Evolutionary conservation across 1,284 basidiomycete species (phyloP), one percentile per base, ranked within the genome.

Genomic region (Paramarasmius palmivorus): DNA sequence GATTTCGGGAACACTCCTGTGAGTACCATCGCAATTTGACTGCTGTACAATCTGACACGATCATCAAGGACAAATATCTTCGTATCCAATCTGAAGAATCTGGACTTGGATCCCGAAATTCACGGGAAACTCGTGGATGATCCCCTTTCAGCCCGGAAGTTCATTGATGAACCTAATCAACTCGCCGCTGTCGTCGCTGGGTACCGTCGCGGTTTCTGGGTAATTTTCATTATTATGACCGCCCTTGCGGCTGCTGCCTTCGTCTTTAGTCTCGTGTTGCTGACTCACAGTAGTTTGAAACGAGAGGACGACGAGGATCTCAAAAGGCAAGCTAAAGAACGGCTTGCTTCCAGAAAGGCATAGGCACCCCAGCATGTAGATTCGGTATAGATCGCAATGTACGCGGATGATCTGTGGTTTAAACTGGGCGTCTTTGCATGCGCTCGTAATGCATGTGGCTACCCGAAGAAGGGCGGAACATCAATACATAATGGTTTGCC

Each of bases 1-100:
- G 6, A 57, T 63, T n/a, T 58, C 59, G 2, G 60, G 59, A 4
- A 61, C 60, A 22, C 49, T 63, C 20, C 54, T 63, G 61, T 63
- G 34, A n/a, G 58, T 48, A 4, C 9, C 22, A 19, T 17, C 22
- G 39, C 10, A 10, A 40, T 40, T 19, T 14, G n/a, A 40, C 39
- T 22, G 4, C 36, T 37, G 14, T 37, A 14, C 4, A 37, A 37
- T 19, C 39, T 40, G 17, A 40, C 39, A 3, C 19, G 10, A 40
- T 22, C 12, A 17, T 40, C 22, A 17, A 40, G 39, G 17, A 40
- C 39, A 10, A 40, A 40, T 5, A 14, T 40, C 39, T 40, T 40
- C 39, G 9, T 40, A 9, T 40, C 39, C n/a, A 40, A 40, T 40
- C 39, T 40, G 9, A 9, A 32, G 8, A 15, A 37, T 37, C 19